Base-by-base conservation (phyloP, 148 eudicot genomes). In the Gaultheria prostrata region DNA sequence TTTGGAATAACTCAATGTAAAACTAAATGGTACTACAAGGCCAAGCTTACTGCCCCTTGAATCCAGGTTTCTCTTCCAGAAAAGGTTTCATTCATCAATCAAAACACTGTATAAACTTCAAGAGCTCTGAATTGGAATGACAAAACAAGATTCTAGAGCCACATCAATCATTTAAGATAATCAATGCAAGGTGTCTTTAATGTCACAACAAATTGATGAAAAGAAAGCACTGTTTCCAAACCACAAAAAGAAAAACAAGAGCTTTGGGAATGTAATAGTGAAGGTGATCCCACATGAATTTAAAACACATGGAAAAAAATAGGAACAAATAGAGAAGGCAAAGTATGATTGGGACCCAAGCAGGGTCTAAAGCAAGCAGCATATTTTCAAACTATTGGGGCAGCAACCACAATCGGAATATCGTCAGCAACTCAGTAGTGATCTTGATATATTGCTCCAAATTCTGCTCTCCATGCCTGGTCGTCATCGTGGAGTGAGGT, bases 401-500 rank as follows among this genome's bases (percentile, higher is more conserved):
- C 54, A 63, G 20, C 51, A 33, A 28, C 72, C 10, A 26, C 24
- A 63, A 56, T 59, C 26, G 65, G 11, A 59, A 59, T 6, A 63
- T 24, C 32, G 4, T 13, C 35, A 69, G 0, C 21, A 51, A 6
- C 83, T 83, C 75, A 91, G 85, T 90, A 90, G 72, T 91, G 94
- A 56, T 93, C 88, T 79, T 93, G 97, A 84, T 97, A 97, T 77
- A 90, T 92, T 8, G 97, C 95, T 65, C 98, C 98, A 56, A 97
- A 97, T 84, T 93, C 99, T 12, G 98, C 90, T 80, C 94, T 89
- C 99, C 98, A 97, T 15, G 94, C 92, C 85, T 95, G 91, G 84
- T 93, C 95, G 82, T 93, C 98, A 57, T 92, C 93, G 0, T 10
- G 26, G 12, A 86, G 63, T 24, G 21, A 82, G 77, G 86, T 45